Evolutionary conservation across 257 asterid species (phyloP).

Genomic region (Eustoma russellianum): DNA sequence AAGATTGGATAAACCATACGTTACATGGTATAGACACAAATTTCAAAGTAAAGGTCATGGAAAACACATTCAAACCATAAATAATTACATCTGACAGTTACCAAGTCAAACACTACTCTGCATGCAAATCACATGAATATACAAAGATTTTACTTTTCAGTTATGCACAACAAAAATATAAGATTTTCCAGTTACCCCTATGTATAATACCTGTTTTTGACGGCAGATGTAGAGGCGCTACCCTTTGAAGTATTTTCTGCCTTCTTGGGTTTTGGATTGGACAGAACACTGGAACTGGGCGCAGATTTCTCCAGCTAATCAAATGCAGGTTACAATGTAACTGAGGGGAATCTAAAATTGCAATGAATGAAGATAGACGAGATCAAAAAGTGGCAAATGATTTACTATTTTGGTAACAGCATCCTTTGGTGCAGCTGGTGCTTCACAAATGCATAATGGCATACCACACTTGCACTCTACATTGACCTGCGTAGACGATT

Average conservation of each 20-base stretch:
- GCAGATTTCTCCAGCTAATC: constrained; percentile 41
- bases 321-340: constrained; percentile 17
- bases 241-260: constrained; percentile 42
- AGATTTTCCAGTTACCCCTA: not conserved
- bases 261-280: constrained; percentile 54
- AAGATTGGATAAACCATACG: too few relatives aligned
- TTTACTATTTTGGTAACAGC: constrained; percentile 43
- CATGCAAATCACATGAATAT: too few relatives aligned
- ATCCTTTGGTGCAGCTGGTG: constrained; percentile 52
- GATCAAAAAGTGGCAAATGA: constrained; percentile 4
- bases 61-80: too few relatives aligned
- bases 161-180: too few relatives aligned
- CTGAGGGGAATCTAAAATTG: constrained; percentile 9
- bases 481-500: constrained; percentile 31
- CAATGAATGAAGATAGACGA: constrained; percentile 4
- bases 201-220: constrained; percentile 53
- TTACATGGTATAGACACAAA: too few relatives aligned
- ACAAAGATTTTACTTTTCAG: too few relatives aligned
- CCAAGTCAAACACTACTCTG: too few relatives aligned
- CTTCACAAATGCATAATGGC: constrained; percentile 99
- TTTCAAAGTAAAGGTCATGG: too few relatives aligned
- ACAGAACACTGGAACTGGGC: constrained; percentile 22
- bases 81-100: too few relatives aligned
- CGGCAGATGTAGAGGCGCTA: constrained; percentile 76
- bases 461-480: constrained; percentile 90